A percentile compares a stretch with the other conserved stretches of the same genome.
Conservation (phyloP, 768 basidiomycete species). For the Sarcomyxa edulis region DNA sequence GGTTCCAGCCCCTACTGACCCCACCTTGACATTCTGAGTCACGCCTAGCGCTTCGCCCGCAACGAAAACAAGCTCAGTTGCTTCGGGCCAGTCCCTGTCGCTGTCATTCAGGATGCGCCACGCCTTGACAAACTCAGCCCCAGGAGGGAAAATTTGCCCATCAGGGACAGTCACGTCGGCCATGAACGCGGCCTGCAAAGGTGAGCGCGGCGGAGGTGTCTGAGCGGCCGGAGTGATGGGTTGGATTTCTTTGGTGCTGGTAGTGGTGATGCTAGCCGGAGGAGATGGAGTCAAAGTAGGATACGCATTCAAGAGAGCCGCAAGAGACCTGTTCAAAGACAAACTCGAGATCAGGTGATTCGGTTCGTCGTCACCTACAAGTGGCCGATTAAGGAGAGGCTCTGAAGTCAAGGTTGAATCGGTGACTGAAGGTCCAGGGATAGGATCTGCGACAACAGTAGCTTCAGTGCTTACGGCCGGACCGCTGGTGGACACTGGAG, state of each 20-base stretch:
- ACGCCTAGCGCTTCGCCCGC: conserved; percentile 60
- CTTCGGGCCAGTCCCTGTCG: conserved; percentile 55
- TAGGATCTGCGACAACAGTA: background rate
- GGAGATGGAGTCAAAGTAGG: background rate
- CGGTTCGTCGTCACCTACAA: conserved; percentile 4
- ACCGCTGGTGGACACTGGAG: background rate
- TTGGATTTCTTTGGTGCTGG: background rate
- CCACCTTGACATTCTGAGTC: conserved; percentile 40
- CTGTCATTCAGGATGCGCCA: conserved; percentile 76
- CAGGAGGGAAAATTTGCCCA: conserved; percentile 75
- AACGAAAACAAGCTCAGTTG: conserved; percentile 64
- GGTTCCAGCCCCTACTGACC: conserved; percentile 49
- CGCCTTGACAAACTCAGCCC: conserved; percentile 81
- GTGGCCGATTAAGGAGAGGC: conserved; percentile 20
- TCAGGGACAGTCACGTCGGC: conserved; percentile 68
- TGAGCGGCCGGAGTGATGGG: conserved; percentile 4
- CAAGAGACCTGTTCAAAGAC: conserved; percentile 5
- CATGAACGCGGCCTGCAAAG: conserved; percentile 52
- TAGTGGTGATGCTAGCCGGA: background rate
- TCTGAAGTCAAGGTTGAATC: conserved; percentile 26
- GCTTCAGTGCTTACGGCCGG: background rate
- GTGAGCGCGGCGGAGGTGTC: conserved; percentile 5
- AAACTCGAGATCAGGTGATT: background rate
- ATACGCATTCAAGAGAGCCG: conserved; percentile 3
- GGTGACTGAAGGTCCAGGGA: too few relatives aligned